phyloP scores from a whole-genome alignment of 2,329 filamentous ascomycete species.

The Colletotrichum higginsianum region DNA sequence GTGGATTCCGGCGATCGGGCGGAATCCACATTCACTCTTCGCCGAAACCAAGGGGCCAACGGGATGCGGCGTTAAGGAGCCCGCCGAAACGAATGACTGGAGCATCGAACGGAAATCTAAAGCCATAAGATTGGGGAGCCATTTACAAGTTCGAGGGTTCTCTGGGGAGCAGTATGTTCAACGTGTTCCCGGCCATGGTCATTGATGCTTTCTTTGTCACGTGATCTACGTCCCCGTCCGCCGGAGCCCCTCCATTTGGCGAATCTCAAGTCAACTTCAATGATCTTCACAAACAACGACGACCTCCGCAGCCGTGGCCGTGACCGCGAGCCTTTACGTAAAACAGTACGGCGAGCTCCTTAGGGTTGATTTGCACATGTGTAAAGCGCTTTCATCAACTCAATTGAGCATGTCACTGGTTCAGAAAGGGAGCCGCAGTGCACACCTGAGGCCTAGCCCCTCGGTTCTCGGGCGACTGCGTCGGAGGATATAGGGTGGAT shows the following conservation, averaged over 20 bases:
- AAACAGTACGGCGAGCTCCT: no score
- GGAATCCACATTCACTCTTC: conserved; percentile 37
- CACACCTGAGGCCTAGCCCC: not conserved
- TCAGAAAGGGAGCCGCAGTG: no score
- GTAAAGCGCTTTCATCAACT: no score
- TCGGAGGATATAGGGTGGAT: not conserved
- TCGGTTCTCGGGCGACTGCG: not conserved
- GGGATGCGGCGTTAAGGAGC: not conserved
- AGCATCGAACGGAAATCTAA: no score
- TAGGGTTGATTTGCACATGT: no score
- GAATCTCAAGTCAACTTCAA: not conserved
- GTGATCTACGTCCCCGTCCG: not conserved
- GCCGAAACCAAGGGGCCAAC: conserved; percentile 12
- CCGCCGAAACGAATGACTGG: not conserved
- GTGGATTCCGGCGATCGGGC: conserved; percentile 29
- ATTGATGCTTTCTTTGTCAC: not conserved
- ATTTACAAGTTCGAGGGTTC: not conserved
- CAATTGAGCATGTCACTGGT: conserved; percentile 1
- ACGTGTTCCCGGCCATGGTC: no score
- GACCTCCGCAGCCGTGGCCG: no score
- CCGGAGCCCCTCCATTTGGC: not conserved
- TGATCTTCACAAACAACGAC: not conserved
- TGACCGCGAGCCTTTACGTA: not conserved
- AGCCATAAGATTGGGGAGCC: not conserved
- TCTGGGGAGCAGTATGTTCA: no score